Percentiles rank a stretch among this genome's conserved stretches.
Conservation (phyloP, 257 asterid species). For the Solanum pimpinellifolium region DNA sequence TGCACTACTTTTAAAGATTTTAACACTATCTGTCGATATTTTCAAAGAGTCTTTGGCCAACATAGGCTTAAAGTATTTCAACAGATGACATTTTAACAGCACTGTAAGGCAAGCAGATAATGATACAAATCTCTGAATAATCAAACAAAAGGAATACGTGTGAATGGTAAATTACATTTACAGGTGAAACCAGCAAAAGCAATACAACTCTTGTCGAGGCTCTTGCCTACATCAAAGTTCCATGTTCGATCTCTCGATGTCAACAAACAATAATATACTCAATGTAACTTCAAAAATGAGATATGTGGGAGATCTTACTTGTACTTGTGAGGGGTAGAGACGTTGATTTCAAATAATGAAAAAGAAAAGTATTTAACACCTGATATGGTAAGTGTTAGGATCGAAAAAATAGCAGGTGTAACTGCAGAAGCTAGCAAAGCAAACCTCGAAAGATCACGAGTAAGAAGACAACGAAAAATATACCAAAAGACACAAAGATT, state of each 20-base stretch:
- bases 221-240: not conserved
- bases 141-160: not conserved
- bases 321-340: not conserved
- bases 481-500: too few species aligned
- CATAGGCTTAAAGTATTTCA: not conserved
- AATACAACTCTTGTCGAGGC: not conserved
- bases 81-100: not conserved
- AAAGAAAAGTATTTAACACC: not conserved
- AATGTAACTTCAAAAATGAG: accelerated
- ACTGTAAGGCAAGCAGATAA: not conserved
- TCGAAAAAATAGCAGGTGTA: too few species aligned
- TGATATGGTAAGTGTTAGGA: not conserved
- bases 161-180: not conserved
- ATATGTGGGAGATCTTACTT: not conserved
- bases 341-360: accelerated
- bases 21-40: accelerated
- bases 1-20: not conserved
- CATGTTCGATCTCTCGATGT: accelerated
- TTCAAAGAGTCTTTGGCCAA: not conserved
- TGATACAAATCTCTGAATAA: not conserved
- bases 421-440: too few species aligned
- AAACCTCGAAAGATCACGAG: too few species aligned
- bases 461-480: too few species aligned
- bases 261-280: not conserved
- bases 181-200: not conserved